Evolutionary conservation across 371 early-diverging fungal species (phyloP), one percentile per base, ranked within the genome.

Genomic region (Mucor irregularis): DNA sequence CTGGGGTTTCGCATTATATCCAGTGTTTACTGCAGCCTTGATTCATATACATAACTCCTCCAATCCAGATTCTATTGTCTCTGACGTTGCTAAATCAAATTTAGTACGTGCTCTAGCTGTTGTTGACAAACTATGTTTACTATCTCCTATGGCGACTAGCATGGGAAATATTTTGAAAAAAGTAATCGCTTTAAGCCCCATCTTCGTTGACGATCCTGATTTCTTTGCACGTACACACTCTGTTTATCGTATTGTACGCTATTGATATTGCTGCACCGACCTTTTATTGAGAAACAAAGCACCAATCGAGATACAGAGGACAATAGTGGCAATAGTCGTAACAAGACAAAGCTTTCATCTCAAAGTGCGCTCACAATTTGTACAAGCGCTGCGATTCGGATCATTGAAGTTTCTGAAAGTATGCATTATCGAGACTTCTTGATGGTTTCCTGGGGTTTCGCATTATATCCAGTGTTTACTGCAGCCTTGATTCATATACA

Each of bases 261-360:
- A 68, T 56, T 87, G 30, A 87, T 91, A 42, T 66, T 92, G 5
- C 76, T 92, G 1, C 89, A 92, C 53, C 87, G 90, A 7, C 91
- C 93, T 3, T 85, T 78, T 40, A 74, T 75, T 42, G 64, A 42
- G 11, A 65, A 62, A 40, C 43, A 26, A 10, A 34, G 16, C 10
- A 11, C 16, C 0, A n/a, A n/a, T n/a, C n/a, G n/a, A n/a, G n/a
- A n/a, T n/a, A n/a, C n/a, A n/a, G n/a, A n/a, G n/a, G 11, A 22
- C 22, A 31, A 34, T 3, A 48, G 13, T 6, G 14, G 17, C 31
- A 19, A 29, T 22, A 19, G 5, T 58, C 42, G 33, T 14, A 45
- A 19, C 37, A 54, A 28, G 40, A 38, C 17, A 26, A 50, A 51
- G 34, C 62, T 16, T 45, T 61, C 10, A 35, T 64, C 58, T 62